Evolutionary conservation across 2,329 filamentous ascomycete species (phyloP).

Genomic region (Xylaria sp.): DNA sequence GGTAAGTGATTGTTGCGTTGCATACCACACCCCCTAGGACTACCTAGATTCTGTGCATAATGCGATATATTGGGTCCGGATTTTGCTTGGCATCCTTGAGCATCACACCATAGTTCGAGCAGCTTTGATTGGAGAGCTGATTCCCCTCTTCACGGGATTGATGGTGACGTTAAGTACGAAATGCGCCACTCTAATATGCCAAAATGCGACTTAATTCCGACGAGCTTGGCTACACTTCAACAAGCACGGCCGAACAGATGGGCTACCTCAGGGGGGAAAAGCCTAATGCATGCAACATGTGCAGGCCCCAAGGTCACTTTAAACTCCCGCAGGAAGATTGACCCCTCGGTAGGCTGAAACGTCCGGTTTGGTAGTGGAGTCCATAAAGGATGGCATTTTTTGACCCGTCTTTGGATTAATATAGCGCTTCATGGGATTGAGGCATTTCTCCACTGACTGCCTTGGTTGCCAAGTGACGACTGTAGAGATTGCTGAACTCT

Average conservation of each 20-base stretch:
- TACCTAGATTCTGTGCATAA: conserved; percentile 26
- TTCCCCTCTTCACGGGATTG: conserved; percentile 9
- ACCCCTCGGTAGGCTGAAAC: conserved; percentile 34
- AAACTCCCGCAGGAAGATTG: conserved; percentile 18
- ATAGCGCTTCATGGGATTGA: conserved; percentile 13
- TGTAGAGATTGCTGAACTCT: neutral
- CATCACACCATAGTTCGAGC: conserved; percentile 1
- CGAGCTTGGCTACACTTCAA: conserved; percentile 3
- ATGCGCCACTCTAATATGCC: conserved; percentile 29
- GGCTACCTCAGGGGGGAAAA: conserved; percentile 2
- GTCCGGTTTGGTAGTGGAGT: conserved; percentile 28
- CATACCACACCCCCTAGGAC: conserved; percentile 24
- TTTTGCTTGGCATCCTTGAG: conserved; percentile 9
- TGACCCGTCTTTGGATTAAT: conserved; percentile 10
- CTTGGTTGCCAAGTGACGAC: neutral
- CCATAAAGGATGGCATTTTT: conserved; percentile 9
- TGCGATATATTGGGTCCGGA: conserved; percentile 26
- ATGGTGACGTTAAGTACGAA: conserved; percentile 29
- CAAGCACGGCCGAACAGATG: neutral
- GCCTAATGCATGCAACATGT: conserved; percentile 8
- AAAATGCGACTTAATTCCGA: conserved; percentile 11
- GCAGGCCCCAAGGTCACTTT: conserved; percentile 23
- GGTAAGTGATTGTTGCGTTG: conserved; percentile 26
- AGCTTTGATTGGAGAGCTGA: conserved; percentile 23
- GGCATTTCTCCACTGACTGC: conserved; percentile 22